Evolutionary conservation across 768 basidiomycete genomes (phyloP).

Genomic region (Tylopilus vinaceipallidus): DNA sequence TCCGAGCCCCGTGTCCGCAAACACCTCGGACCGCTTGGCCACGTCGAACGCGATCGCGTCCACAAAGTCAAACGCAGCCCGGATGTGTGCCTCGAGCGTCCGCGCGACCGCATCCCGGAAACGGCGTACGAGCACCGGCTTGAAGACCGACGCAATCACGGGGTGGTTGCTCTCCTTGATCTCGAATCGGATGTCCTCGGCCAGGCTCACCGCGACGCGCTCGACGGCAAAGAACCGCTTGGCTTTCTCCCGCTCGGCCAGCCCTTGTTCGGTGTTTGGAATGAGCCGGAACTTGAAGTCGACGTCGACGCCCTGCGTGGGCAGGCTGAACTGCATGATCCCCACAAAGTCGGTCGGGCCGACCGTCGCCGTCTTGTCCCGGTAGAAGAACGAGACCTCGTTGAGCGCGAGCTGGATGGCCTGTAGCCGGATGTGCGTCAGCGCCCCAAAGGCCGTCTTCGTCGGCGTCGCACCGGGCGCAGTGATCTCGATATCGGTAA

Average conservation of each 20-base stretch:
- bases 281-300: slow-evolving; percentile 67
- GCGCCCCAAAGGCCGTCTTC: slow-evolving; percentile 53
- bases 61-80: slow-evolving; percentile 46
- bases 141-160: slow-evolving; percentile 58
- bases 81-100: slow-evolving; percentile 54
- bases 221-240: slow-evolving; percentile 62
- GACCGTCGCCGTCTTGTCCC: slow-evolving; percentile 54
- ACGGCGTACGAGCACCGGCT: slow-evolving; percentile 54
- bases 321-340: slow-evolving; percentile 58
- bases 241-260: slow-evolving; percentile 42
- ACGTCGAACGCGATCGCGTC: slow-evolving; percentile 64
- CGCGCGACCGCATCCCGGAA: slow-evolving; percentile 61
- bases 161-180: slow-evolving; percentile 65
- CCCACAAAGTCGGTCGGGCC: slow-evolving; percentile 61
- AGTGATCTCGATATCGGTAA: slow-evolving; percentile 59
- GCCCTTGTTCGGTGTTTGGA: slow-evolving; percentile 43
- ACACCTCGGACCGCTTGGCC: slow-evolving; percentile 55
- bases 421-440: slow-evolving; percentile 64
- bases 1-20: slow-evolving; percentile 59
- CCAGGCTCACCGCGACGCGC: slow-evolving; percentile 49
- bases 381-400: slow-evolving; percentile 75
- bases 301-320: slow-evolving; percentile 64
- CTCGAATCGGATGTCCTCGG: slow-evolving; percentile 52
- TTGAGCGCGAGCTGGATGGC: slow-evolving; percentile 61
- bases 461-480: slow-evolving; percentile 35